These are phyloP conservation scores for Arthrobotrys conoides DNA, from an alignment of 2,329 filamentous ascomycete genomes.

Conservation along the genomic window DNA sequence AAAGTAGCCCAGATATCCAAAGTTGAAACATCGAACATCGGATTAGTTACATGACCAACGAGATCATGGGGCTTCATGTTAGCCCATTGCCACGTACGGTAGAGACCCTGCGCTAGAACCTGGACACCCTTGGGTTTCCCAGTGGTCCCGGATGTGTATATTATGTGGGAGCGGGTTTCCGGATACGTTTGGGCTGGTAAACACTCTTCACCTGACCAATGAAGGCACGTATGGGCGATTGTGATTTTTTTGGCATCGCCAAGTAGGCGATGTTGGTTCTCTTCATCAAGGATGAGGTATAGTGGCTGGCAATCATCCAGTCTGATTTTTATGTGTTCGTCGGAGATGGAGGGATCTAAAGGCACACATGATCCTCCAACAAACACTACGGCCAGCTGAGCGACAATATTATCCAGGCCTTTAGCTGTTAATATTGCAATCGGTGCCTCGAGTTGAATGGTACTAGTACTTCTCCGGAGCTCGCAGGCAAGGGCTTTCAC, in stretches of 20 bases:
- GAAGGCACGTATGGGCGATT: not conserved
- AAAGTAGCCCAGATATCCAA: slow-evolving; percentile 11
- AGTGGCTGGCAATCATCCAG: slow-evolving; percentile 12
- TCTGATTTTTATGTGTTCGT: slow-evolving; percentile 22
- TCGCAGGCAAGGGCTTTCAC: slow-evolving; percentile 5
- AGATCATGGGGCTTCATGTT: slow-evolving; percentile 6
- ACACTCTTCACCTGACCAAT: not conserved
- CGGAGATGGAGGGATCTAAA: slow-evolving; percentile 5
- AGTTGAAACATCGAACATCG: slow-evolving; percentile 7
- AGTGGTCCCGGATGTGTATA: slow-evolving; percentile 22
- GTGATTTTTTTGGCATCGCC: not conserved
- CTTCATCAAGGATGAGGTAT: slow-evolving; percentile 13
- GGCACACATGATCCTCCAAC: slow-evolving; percentile 19
- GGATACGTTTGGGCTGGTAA: slow-evolving; percentile 14
- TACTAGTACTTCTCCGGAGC: too few species aligned
- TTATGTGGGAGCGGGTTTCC: slow-evolving; percentile 22
- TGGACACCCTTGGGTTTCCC: slow-evolving; percentile 24
- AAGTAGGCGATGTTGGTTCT: slow-evolving; percentile 16
- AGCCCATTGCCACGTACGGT: slow-evolving; percentile 6
- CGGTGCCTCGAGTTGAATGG: slow-evolving; percentile 13
- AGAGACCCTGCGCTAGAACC: slow-evolving; percentile 8
- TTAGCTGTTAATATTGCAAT: slow-evolving; percentile 20
- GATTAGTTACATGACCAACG: slow-evolving; percentile 28
- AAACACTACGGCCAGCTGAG: slow-evolving; percentile 19
- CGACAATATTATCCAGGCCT: slow-evolving; percentile 17